Evolutionary conservation across 2,329 filamentous ascomycete genomes (phyloP).

Genomic region (Thermothelomyces thermophilus): DNA sequence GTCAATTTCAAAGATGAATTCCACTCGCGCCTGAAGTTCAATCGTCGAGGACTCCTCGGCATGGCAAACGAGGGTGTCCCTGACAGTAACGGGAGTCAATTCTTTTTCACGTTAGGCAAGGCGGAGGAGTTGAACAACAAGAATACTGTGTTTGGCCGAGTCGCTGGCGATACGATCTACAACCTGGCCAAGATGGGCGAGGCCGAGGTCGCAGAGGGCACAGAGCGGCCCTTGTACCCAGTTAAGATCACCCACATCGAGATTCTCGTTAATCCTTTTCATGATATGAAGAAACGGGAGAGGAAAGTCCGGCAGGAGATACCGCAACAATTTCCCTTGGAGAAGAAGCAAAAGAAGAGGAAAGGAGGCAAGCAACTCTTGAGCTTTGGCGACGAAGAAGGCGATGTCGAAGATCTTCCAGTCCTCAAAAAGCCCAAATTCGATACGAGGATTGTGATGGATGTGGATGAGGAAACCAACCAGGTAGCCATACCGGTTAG

Average conservation of each 20-base stretch:
- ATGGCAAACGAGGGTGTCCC: constrained; percentile 84
- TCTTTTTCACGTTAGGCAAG: constrained; percentile 88
- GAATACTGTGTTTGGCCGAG: constrained; percentile 88
- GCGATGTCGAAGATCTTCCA: constrained; percentile 49
- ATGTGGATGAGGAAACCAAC: constrained; percentile 39
- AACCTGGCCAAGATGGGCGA: constrained; percentile 93
- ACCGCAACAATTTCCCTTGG: constrained; percentile 38
- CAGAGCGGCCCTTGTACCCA: constrained; percentile 79
- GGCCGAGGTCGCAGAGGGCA: constrained; percentile 69
- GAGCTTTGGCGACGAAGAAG: constrained; percentile 70
- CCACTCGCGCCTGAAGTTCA: constrained; percentile 88
- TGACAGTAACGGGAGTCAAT: constrained; percentile 87
- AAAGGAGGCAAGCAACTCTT: constrained; percentile 70
- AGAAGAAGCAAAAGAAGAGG: constrained; percentile 60
- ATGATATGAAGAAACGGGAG: constrained; percentile 68
- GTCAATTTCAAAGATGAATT: constrained; percentile 75
- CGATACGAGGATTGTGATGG: constrained; percentile 66
- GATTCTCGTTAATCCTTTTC: constrained; percentile 74
- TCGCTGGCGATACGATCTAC: constrained; percentile 92
- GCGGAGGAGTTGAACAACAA: constrained; percentile 78
- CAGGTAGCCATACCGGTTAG: constrained; percentile 28
- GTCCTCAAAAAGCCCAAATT: constrained; percentile 71
- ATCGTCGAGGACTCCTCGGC: constrained; percentile 80
- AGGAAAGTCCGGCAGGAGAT: constrained; percentile 46
- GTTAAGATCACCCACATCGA: constrained; percentile 69